Evolutionary conservation across 805 yeast genomes (phyloP), one percentile per base, ranked within the genome.

Genomic region (Suhomyces sp.): DNA sequence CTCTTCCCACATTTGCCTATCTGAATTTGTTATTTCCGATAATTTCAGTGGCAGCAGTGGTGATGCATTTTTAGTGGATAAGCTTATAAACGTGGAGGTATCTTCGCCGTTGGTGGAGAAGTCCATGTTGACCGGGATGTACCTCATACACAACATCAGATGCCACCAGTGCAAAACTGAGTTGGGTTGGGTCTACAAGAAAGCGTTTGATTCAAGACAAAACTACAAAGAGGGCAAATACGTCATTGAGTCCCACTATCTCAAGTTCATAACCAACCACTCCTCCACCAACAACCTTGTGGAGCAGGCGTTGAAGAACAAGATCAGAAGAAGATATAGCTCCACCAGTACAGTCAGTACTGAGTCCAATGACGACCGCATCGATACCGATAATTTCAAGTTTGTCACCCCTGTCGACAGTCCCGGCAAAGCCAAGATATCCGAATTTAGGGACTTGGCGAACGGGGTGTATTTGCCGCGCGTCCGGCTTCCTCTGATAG

Each of bases 161-260:
- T 75, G 80, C 56, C 73, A 67, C 54, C 80, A 75, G 56, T 75
- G 80, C 54, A 49, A 55, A 47, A 61, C 58, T 9, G 56, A 54
- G 17, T 57, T 75, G 44, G 80, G 80, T 12, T 75, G 80, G 80
- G 67, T 60, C 51, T 75, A 75, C 57, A 67, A 67, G 56, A 75
- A 74, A 53, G 61, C 77, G 10, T 74, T 57, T 55, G 61, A 63
- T 48, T 66, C 65, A 51, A 58, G 66, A 41, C 77, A 75, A 55
- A 58, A 64, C 19, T 75, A 75, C 57, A 75, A 75, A 54, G 80
- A 75, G 60, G 77, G 78, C 44, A 75, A 75, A 60, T 75, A 63
- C 57, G 80, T 75, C 46, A 73, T 75, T 58, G 80, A 75, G 60
- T 63, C 66, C 38, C 63, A 65, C 44, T 75, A 54, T 59, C 65